phyloP scores from a whole-genome alignment of 805 yeast genomes.

The Saccharomycopsis fermentans region DNA sequence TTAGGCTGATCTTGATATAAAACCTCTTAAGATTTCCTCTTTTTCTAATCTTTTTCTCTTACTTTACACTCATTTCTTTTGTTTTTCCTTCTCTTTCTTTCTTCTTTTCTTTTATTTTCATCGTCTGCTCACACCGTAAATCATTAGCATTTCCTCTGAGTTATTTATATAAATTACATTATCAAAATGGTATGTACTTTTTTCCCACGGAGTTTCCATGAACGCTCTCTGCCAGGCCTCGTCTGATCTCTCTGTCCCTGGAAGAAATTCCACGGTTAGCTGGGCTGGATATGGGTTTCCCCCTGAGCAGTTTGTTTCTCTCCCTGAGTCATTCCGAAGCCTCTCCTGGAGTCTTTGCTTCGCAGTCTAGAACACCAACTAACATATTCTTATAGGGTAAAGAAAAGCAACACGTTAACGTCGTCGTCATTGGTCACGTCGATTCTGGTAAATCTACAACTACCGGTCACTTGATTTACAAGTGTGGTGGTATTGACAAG shows the following conservation, averaged over 20 bases:
- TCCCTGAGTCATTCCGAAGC: no score
- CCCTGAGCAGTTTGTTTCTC: no score
- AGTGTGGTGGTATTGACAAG: slow-evolving; percentile 99
- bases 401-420: slow-evolving; percentile 97
- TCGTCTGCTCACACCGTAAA: slow-evolving; percentile 29
- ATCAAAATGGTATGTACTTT: slow-evolving; percentile 18
- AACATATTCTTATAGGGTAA: slow-evolving; percentile 51
- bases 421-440: slow-evolving; percentile 99
- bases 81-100: slow-evolving; percentile 9
- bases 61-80: neutral
- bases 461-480: slow-evolving; percentile 98
- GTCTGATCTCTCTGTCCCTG: no score
- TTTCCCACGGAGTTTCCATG: no score
- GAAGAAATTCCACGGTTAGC: no score
- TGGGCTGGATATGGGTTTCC: no score
- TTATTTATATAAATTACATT: slow-evolving; percentile 16
- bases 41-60: slow-evolving; percentile 7
- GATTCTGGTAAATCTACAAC: slow-evolving; percentile 98
- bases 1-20: neutral
- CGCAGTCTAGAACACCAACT: neutral
- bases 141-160: slow-evolving; percentile 30
- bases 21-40: slow-evolving; percentile 1
- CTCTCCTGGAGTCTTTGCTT: no score
- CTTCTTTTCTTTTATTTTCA: slow-evolving; percentile 14
- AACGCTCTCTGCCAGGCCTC: no score